Conservation (phyloP, 768 basidiomycete species). For the Dendrothele bispora region DNA sequence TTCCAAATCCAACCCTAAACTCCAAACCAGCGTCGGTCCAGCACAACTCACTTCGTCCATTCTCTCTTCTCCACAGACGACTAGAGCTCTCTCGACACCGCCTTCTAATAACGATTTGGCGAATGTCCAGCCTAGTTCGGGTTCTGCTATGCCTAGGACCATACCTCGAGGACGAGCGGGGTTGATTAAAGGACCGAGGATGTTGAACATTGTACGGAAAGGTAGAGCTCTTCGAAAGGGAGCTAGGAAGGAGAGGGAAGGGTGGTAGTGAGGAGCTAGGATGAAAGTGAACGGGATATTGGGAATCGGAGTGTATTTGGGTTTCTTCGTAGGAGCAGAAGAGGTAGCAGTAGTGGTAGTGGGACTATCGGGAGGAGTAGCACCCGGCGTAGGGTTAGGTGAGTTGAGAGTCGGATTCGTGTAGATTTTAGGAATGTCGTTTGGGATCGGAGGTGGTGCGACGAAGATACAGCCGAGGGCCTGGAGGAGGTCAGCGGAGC, state of each 20-base stretch:
- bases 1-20: too few species aligned
- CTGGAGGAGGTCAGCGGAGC: constrained; percentile 90
- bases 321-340: too few species aligned
- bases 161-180: constrained; percentile 85
- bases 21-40: constrained; percentile 85
- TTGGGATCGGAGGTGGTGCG: constrained; percentile 44
- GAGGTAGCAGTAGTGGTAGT: too few species aligned
- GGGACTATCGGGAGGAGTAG: too few species aligned
- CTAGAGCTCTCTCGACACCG: constrained; percentile 80
- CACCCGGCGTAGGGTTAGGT: too few species aligned
- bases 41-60: constrained; percentile 96
- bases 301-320: constrained; percentile 56
- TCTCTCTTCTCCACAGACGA: constrained; percentile 90
- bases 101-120: constrained; percentile 70
- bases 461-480: constrained; percentile 78
- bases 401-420: too few species aligned
- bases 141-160: constrained; percentile 88
- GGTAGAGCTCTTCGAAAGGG: constrained; percentile 85
- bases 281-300: constrained; percentile 87
- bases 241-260: constrained; percentile 75
- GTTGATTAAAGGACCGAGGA: constrained; percentile 92
- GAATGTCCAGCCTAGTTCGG: constrained; percentile 78
- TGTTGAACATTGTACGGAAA: constrained; percentile 96
- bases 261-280: constrained; percentile 93
- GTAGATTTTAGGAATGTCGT: constrained; percentile 44